Evolutionary conservation across 1,284 basidiomycete genomes (phyloP).

Genomic region (Trichosporon sp.): DNA sequence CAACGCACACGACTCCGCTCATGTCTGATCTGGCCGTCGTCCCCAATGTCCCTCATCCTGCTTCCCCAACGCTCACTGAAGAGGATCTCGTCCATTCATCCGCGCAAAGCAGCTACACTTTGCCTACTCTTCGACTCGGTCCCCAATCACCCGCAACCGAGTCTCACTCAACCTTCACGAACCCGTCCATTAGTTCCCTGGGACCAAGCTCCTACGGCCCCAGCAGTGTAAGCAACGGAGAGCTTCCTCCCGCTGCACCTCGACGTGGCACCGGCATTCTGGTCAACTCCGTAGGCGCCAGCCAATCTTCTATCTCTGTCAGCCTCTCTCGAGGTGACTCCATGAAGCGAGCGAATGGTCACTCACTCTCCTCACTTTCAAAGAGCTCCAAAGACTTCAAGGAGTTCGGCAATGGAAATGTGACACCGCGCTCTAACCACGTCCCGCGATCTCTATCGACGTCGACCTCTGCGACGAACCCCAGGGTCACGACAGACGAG

Average conservation of each 20-base stretch:
- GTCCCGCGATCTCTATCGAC: not conserved
- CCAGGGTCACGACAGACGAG: not conserved
- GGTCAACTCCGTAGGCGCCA: conserved; percentile 1
- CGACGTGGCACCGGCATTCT: conserved; percentile 11
- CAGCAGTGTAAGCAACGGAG: conserved; percentile 5
- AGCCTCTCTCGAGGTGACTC: conserved; percentile 3
- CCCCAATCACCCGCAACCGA: conserved; percentile 5
- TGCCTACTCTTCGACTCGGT: conserved; percentile 16
- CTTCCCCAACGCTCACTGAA: not conserved
- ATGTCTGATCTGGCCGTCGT: not conserved
- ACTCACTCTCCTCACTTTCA: not conserved
- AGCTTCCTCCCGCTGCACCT: conserved; percentile 5
- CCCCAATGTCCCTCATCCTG: not conserved
- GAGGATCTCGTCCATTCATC: not conserved
- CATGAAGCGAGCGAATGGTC: conserved; percentile 8
- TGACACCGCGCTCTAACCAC: not conserved
- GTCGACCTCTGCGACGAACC: not conserved
- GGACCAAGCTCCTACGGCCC: not conserved
- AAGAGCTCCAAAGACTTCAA: not conserved
- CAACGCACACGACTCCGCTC: conserved; percentile 8
- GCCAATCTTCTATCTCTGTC: not conserved
- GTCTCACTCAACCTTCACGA: conserved; percentile 12
- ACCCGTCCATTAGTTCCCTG: conserved; percentile 3
- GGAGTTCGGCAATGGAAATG: not conserved
- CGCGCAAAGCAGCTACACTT: conserved; percentile 9